Base-by-base conservation (phyloP, 257 asterid species). In the Nicotiana otophora region DNA sequence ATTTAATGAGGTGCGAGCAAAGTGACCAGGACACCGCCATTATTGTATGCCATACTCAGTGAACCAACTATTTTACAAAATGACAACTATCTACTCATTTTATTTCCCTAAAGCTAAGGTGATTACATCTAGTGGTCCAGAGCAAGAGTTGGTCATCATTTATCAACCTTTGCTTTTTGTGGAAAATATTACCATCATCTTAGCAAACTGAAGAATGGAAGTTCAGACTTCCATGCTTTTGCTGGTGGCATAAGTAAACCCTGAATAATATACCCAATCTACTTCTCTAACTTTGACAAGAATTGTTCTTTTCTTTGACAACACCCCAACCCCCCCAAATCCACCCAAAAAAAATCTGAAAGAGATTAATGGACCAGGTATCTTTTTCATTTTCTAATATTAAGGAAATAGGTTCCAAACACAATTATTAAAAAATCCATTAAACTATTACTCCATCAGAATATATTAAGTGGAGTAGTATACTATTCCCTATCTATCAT, bases 161-260 rank as follows among this genome's bases (percentile, higher is more conserved):
- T 72, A 53, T 14, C 39, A 72, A 46, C 23, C n/a, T 70, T 42
- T 42, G 5, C 11, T 69, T 36, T 68, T 68, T 6, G 54, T 36
- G 39, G 31, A 69, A 69, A n/a, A 36, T n/a, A n/a, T 10, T 19
- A 68, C 55, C 42, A 68, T 68, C 26, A 68, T 48, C 20, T 62
- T 15, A 30, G 51, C 66, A 51, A 23, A 72, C 26, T 51, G 62
- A 79, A 72, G 58, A 54, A 55, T 62, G 34, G 23, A 58, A 82
- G 80, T 9, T 61, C 33, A 74, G 81, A 85, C 57, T 55, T 66
- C 51, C 26, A 84, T 78, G 69, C 70, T 81, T 84, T 82, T 12
- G 82, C 86, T 1, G 51, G 83, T 33, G 14, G 60, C 28, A 46
- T 57, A 87, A 84, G 89, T 83, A 83, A 63, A 74, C 83, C 46